Percentiles rank a stretch among this genome's conserved stretches.
phyloP scores from a whole-genome alignment of 1,284 basidiomycete genomes.

The Bjerkandera adusta region DNA sequence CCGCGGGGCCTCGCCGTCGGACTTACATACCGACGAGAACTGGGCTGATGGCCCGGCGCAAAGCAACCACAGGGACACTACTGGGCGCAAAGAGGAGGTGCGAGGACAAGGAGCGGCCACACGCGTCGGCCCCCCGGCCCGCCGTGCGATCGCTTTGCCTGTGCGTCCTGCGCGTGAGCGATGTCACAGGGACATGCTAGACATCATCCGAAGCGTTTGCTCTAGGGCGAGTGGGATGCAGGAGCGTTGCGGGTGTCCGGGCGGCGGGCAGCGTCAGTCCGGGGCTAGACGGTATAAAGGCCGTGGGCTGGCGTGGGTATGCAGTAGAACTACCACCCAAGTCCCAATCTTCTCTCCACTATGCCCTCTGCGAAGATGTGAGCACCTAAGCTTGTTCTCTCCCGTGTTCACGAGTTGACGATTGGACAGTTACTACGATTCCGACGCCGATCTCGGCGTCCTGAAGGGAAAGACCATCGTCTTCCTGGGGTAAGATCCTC shows the following conservation, averaged over 20 bases:
- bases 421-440: conserved; percentile 52
- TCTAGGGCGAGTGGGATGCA: neutral
- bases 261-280: too few relatives aligned
- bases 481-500: conserved; percentile 49
- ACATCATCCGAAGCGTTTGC: neutral
- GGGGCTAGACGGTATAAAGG: too few relatives aligned
- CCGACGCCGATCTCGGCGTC: conserved; percentile 50
- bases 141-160: neutral
- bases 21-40: conserved; percentile 5
- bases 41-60: conserved; percentile 1
- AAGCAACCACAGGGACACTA: neutral
- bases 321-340: too few relatives aligned
- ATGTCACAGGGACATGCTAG: conserved; percentile 26
- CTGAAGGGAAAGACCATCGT: conserved; percentile 54
- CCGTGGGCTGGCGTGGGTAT: too few relatives aligned
- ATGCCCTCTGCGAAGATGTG: conserved; percentile 49
- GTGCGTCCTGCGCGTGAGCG: neutral
- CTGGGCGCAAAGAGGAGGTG: too few relatives aligned
- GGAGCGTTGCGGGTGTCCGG: conserved; percentile 1
- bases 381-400: conserved; percentile 13
- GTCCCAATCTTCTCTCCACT: too few relatives aligned
- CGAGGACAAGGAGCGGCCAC: too few relatives aligned
- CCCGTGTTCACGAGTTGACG: conserved; percentile 6
- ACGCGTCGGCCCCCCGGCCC: conserved; percentile 6
- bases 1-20: neutral